These are phyloP conservation scores for Talaromyces sp. DNA, from an alignment of 2,329 filamentous ascomycete genomes.

Conservation along the genomic window DNA sequence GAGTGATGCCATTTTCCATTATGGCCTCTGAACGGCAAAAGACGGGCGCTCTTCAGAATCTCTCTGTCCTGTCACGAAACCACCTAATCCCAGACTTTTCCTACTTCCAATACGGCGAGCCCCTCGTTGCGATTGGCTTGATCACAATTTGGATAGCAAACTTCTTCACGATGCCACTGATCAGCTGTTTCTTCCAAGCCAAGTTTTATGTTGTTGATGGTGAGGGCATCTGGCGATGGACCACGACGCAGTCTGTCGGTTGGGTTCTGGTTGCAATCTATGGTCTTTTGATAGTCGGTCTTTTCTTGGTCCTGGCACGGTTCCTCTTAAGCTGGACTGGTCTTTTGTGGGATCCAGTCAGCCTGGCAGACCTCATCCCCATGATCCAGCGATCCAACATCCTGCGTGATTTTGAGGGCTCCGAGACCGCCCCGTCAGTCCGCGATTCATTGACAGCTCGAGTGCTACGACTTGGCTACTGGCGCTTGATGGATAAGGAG, in stretches of 20 bases:
- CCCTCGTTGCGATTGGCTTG: slow-evolving; percentile 61
- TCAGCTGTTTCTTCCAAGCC: slow-evolving; percentile 69
- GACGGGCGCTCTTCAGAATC: slow-evolving; percentile 59
- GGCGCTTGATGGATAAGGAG: slow-evolving; percentile 63
- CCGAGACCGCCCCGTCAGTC: slow-evolving; percentile 53
- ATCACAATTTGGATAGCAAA: slow-evolving; percentile 70
- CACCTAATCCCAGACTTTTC: slow-evolving; percentile 64
- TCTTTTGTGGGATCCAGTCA: slow-evolving; percentile 78
- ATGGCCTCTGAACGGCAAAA: slow-evolving; percentile 62
- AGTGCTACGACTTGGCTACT: slow-evolving; percentile 76
- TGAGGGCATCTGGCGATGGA: slow-evolving; percentile 67
- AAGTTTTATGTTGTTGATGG: slow-evolving; percentile 57
- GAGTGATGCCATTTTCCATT: slow-evolving; percentile 71
- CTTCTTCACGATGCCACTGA: slow-evolving; percentile 70
- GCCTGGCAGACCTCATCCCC: slow-evolving; percentile 73
- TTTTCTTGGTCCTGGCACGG: slow-evolving; percentile 56
- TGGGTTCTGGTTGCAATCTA: slow-evolving; percentile 77
- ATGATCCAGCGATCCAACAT: slow-evolving; percentile 77
- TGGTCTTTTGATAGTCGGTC: slow-evolving; percentile 56
- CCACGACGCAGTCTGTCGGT: slow-evolving; percentile 68
- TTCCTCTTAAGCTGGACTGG: slow-evolving; percentile 66
- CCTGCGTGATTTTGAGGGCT: slow-evolving; percentile 64
- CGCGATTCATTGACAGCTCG: slow-evolving; percentile 50
- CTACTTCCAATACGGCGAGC: slow-evolving; percentile 65
- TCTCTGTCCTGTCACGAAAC: slow-evolving; percentile 55